A percentile compares a stretch with the other conserved stretches of the same genome.
These are phyloP conservation scores for Cyclocybe aegerita DNA, from an alignment of 768 basidiomycete species.

Conservation along the genomic window DNA sequence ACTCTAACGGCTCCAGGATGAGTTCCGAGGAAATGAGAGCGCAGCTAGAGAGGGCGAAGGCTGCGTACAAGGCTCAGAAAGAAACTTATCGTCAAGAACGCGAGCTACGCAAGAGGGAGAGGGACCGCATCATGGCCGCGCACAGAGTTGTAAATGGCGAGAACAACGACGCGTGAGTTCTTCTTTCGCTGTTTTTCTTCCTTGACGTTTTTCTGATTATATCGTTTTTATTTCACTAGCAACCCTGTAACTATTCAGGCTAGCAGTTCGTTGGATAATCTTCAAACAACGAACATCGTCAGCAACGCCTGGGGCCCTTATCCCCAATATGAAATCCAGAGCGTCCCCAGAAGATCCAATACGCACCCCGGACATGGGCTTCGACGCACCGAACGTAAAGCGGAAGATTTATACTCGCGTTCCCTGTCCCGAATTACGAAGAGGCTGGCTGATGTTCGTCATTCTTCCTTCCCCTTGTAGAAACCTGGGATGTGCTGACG, in stretches of 20 bases:
- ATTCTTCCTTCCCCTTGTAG: neutral
- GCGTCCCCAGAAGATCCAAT: slow-evolving; percentile 49
- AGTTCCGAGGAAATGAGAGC: slow-evolving; percentile 34
- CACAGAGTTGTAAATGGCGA: neutral
- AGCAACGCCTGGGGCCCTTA: slow-evolving; percentile 61
- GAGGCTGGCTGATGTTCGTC: slow-evolving; percentile 64
- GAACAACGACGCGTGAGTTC: neutral
- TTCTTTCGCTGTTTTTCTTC: too few relatives aligned
- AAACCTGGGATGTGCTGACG: slow-evolving; percentile 6
- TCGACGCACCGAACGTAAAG: slow-evolving; percentile 25
- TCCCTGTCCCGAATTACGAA: slow-evolving; percentile 50
- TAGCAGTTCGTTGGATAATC: neutral
- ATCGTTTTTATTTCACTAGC: too few relatives aligned
- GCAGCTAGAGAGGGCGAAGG: slow-evolving; percentile 66
- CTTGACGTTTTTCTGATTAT: too few relatives aligned
- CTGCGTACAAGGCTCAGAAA: slow-evolving; percentile 66
- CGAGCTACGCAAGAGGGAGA: slow-evolving; percentile 44
- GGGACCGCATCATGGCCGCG: slow-evolving; percentile 23
- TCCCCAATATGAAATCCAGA: slow-evolving; percentile 64
- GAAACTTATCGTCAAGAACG: slow-evolving; percentile 64
- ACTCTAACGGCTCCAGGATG: neutral
- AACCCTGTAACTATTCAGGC: neutral
- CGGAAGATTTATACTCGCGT: slow-evolving; percentile 36
- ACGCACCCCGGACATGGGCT: slow-evolving; percentile 36
- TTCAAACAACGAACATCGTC: slow-evolving; percentile 36